Base-by-base conservation (phyloP, 2,329 filamentous ascomycete species). In the Zalaria obscura region DNA sequence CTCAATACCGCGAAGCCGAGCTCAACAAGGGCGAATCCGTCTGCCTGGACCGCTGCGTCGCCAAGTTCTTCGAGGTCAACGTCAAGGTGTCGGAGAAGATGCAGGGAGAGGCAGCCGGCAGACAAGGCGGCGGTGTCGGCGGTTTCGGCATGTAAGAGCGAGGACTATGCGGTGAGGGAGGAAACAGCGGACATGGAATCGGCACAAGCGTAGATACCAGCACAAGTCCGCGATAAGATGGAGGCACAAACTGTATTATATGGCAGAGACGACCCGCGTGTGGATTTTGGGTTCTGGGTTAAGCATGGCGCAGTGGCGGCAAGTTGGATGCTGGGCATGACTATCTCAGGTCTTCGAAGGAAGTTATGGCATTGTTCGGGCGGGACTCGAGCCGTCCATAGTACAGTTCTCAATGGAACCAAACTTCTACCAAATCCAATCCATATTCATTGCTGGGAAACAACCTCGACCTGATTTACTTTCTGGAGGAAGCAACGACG, bases 1-100 rank as follows among this genome's bases (percentile, higher is more conserved):
- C 70, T 57, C 79, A 89, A 56, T 98, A 96, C 77, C 86, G 87
- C 62, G 91, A 98, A 70, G 78, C 76, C 63, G 89, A 98, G 55
- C 79, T 98, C 57, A 94, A 95, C 77, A 98, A 98, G 72, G 93
- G 88, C 73, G 91, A 98, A 68, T 87, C 83, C 53, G 91, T 98
- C 55, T 98, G 93, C 70, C 79, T 98, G 54, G 91, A 98, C 69
- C 85, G 91, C 58, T 98, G 93, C 68, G 84, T 93, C 44, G 76
- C 83, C 59, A 98, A 98, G 72, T 98, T 96, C 72, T 95, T 98
- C 68, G 89, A 96, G 55, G 88, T 94, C 57, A 93, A 94, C 64
- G 79, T 94, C 72, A 96, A 95, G 72, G 85, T 96, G 45, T 89
- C 83, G 56, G 88, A 96, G 68, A 85, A 93, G 68, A 87, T 96